Percentiles rank a stretch among this genome's conserved stretches.
These are phyloP conservation scores for Meredithiella fracta DNA, from an alignment of 2,329 filamentous ascomycete species.

Conservation along the genomic window DNA sequence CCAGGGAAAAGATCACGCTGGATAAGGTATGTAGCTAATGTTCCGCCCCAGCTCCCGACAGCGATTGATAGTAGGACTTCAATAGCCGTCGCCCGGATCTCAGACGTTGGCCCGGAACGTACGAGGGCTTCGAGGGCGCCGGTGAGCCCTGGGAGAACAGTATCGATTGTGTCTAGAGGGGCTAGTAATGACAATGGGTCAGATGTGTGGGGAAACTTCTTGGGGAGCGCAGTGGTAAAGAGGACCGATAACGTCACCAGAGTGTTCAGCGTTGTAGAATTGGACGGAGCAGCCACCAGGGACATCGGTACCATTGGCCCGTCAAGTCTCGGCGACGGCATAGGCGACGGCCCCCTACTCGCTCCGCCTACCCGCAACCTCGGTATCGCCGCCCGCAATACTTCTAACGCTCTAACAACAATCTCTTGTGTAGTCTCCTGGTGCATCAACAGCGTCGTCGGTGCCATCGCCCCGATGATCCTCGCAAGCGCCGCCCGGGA, in stretches of 20 bases:
- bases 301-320: background rate
- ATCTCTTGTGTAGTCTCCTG: constrained; percentile 67
- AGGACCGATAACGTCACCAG: constrained; percentile 66
- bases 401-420: constrained; percentile 52
- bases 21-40: constrained; percentile 83
- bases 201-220: constrained; percentile 86
- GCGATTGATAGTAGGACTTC: constrained; percentile 68
- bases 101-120: constrained; percentile 42
- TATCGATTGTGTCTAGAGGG: constrained; percentile 75
- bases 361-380: constrained; percentile 31
- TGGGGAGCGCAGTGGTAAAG: constrained; percentile 63
- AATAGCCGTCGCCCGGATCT: constrained; percentile 44
- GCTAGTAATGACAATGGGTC: constrained; percentile 80
- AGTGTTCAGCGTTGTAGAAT: background rate
- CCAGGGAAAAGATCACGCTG: constrained; percentile 87
- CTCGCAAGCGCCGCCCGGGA: constrained; percentile 52
- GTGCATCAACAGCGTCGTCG: constrained; percentile 59
- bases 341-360: constrained; percentile 22
- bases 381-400: constrained; percentile 21
- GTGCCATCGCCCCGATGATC: constrained; percentile 52
- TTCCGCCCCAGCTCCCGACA: constrained; percentile 90
- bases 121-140: constrained; percentile 68
- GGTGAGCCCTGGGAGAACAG: constrained; percentile 77
- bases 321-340: background rate
- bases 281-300: background rate